Base-by-base conservation (phyloP, 2,329 filamentous ascomycete species). In the Trichophyton schoenleinii region DNA sequence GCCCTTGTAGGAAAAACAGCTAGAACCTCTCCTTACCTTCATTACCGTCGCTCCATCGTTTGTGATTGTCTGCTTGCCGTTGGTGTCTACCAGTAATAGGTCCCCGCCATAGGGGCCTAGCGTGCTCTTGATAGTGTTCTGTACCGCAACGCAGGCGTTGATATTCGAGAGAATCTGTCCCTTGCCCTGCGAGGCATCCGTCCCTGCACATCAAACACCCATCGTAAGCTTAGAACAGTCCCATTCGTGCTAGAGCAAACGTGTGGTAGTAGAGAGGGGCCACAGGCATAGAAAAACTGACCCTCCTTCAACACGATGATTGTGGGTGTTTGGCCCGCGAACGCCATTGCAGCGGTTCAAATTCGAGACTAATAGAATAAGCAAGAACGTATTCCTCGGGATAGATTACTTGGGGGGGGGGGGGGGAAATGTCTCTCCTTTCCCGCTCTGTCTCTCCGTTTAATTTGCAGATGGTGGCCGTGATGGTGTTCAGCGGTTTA, bases 11-110 rank as follows among this genome's bases (percentile, higher is more conserved):
- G 3, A 8, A 3, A 38, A 13, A 13, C 8, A 13, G 3, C 34
- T 38, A 52, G 18, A 22, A 2, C 11, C 6, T 28, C 22, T 53
- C 18, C 76, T 68, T 74, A 90, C 89, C 86, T 96, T 97, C 94
- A 99, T 99, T 64, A 97, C 94, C 58, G 94, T 99, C 57, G 94
- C 94, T 72, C 94, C 94, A 79, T 99, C 94, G 78, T 99, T 99
- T 69, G 94, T 99, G 73, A 99, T 97, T 61, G 94, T 99, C 79
- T 96, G 91, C 75, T 79, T 87, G 75, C 94, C 94, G 81, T 96
- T 96, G 75, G 86, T 87, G 77, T 97, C 94, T 61, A 97, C 92
- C 78, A 99, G 87, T 74, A 99, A 82, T 73, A 97, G 79, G 78
- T 99, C 94, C 71, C 94, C 94, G 73, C 94, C 94, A 77, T 97